These are phyloP conservation scores for Ceratocystis alfenasii DNA, from an alignment of 2,329 filamentous ascomycete species.

Conservation along the genomic window DNA sequence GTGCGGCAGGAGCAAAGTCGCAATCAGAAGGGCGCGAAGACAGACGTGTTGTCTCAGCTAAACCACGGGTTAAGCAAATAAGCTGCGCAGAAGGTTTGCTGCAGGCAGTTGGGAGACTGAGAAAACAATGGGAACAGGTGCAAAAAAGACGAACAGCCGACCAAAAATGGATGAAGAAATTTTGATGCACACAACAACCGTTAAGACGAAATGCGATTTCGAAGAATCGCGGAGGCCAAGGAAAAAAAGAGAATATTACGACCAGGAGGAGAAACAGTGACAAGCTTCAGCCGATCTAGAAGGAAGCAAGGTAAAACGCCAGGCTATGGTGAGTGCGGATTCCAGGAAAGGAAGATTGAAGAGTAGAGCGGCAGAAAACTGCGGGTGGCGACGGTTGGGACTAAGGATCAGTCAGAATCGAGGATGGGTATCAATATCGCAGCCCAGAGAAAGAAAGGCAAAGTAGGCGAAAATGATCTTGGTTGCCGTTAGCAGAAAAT, in stretches of 20 bases:
- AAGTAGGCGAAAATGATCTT: not conserved
- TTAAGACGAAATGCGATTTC: not conserved
- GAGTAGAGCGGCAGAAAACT: not conserved
- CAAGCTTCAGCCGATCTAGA: not conserved
- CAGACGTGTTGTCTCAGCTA: not conserved
- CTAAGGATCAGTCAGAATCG: not conserved
- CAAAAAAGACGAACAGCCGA: not conserved
- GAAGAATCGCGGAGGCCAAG: not conserved
- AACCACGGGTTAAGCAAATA: not conserved
- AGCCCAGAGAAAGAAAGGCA: not conserved
- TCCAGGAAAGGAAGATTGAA: not conserved
- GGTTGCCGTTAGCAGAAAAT: not conserved
- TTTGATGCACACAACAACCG: not conserved
- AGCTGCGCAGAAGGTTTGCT: not conserved
- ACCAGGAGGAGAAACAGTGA: not conserved
- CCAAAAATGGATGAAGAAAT: not conserved
- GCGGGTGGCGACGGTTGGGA: not conserved
- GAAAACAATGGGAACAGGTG: constrained; percentile 3
- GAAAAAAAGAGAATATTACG: not conserved
- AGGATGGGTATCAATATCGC: not conserved
- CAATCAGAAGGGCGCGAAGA: not conserved
- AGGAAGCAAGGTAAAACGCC: not conserved
- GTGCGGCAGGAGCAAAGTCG: no score
- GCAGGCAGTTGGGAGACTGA: not conserved
- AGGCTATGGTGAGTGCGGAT: not conserved